phyloP scores from a whole-genome alignment of 441 rosid species.

The Adansonia madagascariensis region DNA sequence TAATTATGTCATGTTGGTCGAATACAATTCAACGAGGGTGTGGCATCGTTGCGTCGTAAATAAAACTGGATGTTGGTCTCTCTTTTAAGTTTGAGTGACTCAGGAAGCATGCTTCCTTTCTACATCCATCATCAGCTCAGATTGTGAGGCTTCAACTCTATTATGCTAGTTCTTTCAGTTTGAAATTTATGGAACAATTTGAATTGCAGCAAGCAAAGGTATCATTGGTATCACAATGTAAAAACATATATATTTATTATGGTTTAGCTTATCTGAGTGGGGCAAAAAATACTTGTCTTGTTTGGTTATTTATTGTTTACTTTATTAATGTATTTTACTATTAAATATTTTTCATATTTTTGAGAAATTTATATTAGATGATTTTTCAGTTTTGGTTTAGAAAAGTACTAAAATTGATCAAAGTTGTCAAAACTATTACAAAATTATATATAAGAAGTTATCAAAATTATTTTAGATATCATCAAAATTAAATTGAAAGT shows the following conservation, averaged over 20 bases:
- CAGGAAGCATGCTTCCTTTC: neutral
- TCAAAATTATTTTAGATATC: too few species aligned
- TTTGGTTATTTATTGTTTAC: neutral
- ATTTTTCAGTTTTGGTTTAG: too few species aligned
- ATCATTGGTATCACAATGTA: slow-evolving; percentile 24
- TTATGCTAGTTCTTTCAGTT: neutral
- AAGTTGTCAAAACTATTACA: too few species aligned
- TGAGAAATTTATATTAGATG: too few species aligned
- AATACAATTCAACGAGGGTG: neutral
- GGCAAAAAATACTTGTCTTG: neutral
- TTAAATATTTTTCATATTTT: too few species aligned
- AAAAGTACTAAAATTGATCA: too few species aligned
- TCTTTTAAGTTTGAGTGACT: neutral
- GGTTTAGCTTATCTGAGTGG: slow-evolving; percentile 10
- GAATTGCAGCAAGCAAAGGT: neutral
- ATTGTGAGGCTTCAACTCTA: slow-evolving; percentile 3
- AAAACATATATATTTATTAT: neutral
- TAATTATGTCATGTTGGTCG: neutral
- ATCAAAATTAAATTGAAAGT: too few species aligned
- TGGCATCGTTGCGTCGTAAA: neutral
- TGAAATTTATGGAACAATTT: slow-evolving; percentile 11
- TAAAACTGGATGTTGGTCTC: neutral
- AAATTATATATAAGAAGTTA: too few species aligned
- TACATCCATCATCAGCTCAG: slow-evolving; percentile 10
- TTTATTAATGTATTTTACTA: neutral